phyloP scores from a whole-genome alignment of 1,139 yeast genomes.

The Pneumocystis murina region DNA sequence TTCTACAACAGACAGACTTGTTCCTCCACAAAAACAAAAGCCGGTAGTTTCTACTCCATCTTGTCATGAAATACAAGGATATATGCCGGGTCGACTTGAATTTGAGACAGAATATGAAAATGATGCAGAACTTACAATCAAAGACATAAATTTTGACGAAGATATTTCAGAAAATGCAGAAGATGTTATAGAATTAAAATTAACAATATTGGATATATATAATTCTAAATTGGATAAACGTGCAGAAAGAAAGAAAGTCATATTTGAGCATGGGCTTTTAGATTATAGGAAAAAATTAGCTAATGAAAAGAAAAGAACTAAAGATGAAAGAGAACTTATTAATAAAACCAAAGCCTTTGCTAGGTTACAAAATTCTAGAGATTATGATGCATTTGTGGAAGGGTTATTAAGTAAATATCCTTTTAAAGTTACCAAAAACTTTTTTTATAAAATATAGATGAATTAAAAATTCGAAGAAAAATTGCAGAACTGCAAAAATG shows the following conservation, averaged over 20 bases:
- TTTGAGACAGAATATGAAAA: slow-evolving; percentile 93
- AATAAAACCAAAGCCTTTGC: slow-evolving; percentile 69
- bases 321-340: slow-evolving; percentile 75
- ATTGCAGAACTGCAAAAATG: slow-evolving; percentile 86
- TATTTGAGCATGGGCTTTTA: slow-evolving; percentile 59
- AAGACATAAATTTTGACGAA: slow-evolving; percentile 88
- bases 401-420: slow-evolving; percentile 37
- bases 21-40: slow-evolving; percentile 59
- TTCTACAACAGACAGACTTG: slow-evolving; percentile 36
- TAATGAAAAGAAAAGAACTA: slow-evolving; percentile 61
- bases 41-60: slow-evolving; percentile 87
- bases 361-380: slow-evolving; percentile 62
- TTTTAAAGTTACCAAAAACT: neutral
- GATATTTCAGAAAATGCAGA: slow-evolving; percentile 52
- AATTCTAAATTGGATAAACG: slow-evolving; percentile 78
- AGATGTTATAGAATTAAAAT: slow-evolving; percentile 74
- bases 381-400: slow-evolving; percentile 56
- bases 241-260: slow-evolving; percentile 77
- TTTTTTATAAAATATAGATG: slow-evolving; percentile 25
- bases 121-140: slow-evolving; percentile 86
- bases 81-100: slow-evolving; percentile 96
- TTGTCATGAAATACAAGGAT: slow-evolving; percentile 93
- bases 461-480: slow-evolving; percentile 61
- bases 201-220: slow-evolving; percentile 76
- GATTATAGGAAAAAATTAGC: slow-evolving; percentile 74